Base-by-base conservation (phyloP, 2,329 filamentous ascomycete genomes). In the Aphanocladium album region DNA sequence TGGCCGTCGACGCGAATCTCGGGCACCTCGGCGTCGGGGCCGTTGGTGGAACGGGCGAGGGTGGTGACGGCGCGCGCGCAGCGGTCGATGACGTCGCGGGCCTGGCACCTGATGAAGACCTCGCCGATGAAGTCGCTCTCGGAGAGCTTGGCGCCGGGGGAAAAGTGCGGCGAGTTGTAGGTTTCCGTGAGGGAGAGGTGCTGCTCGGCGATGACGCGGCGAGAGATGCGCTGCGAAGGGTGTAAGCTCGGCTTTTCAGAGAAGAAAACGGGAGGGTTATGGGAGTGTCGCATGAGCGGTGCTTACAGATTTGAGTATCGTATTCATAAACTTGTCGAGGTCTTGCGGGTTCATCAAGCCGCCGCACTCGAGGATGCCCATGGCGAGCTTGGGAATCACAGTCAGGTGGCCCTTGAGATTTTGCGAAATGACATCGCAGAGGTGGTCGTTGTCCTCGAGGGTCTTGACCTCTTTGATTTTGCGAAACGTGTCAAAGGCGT, bases 201-300 rank as follows among this genome's bases (percentile, higher is more conserved):
- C 70, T 99, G 95, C 75, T 99, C 95, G 37, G 95, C 95, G 70
- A 99, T 99, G 66, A 98, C 95, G 64, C 96, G 87, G 62, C 95
- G 88, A 49, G 93, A 97, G 67, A 99, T 99, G 62, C 95, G 86
- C 90, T 95, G 66, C 3, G 30, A 21, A 5, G 8, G 19, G 8
- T 45, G 25, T 57, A 49, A 49, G 43, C 33, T 14, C 23, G 25
- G 17, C 17, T 45, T 23, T 19, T 8, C 17, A 7, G 33, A 30
- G 39, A 7, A 23, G 25, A 19, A n/a, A n/a, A 17, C 11, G 3
- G 30, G 46, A 16, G 9, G 43, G 19, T 7, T 35, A 27, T 51
- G 25, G 16, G 11, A n/a, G n/a, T n/a, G n/a, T n/a, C n/a, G n/a
- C n/a, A n/a, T n/a, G n/a, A n/a, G 14, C 3, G 30, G 43, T n/a